Conservation (phyloP, 176 grass and related monocot species). For the Pharus latifolius region DNA sequence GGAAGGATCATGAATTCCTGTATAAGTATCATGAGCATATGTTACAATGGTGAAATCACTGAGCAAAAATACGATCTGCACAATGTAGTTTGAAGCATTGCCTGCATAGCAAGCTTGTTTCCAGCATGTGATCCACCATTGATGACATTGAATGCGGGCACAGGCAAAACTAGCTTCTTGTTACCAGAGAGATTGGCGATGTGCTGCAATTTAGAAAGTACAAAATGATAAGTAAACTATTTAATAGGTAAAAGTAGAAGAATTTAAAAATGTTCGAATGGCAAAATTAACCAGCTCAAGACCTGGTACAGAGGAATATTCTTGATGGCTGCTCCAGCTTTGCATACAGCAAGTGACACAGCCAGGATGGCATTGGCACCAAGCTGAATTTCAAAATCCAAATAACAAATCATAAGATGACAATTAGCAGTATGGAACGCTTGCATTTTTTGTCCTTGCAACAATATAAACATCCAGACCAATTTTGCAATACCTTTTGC, state of each 20-base stretch:
- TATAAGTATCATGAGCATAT: background rate
- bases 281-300: background rate
- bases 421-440: background rate
- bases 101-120: constrained; percentile 61
- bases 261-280: background rate
- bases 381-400: constrained; percentile 40
- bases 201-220: constrained; percentile 34
- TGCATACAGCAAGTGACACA: constrained; percentile 86
- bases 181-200: constrained; percentile 94
- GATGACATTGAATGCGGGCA: constrained; percentile 94
- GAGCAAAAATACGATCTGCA: background rate
- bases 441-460: background rate
- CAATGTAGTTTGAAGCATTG: background rate
- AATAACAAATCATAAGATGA: background rate
- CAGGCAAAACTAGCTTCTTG: constrained; percentile 71
- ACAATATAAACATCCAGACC: background rate
- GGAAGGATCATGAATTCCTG: constrained; percentile 99
- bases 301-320: constrained; percentile 78
- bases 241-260: background rate
- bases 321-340: constrained; percentile 70
- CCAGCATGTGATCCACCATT: constrained; percentile 95
- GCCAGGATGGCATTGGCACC: constrained; percentile 90
- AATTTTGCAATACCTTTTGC: constrained; percentile 52
- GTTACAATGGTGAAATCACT: background rate
- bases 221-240: background rate